Base-by-base conservation (phyloP, 352 stramenopile species). In the Globisporangium iwayamae region DNA sequence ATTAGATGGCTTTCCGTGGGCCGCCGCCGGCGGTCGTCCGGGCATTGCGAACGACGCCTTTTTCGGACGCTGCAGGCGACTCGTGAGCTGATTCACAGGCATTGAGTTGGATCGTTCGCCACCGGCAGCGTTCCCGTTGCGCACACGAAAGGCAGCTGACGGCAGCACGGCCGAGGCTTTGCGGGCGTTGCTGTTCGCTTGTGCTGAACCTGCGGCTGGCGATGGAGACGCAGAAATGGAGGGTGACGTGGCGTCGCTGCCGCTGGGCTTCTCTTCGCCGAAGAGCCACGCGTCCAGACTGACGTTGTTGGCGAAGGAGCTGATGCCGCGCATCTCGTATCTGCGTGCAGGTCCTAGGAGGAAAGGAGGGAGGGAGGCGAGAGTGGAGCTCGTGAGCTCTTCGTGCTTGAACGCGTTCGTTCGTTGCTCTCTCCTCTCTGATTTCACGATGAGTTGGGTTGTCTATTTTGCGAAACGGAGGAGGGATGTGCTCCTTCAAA, bases 241-340 rank as follows among this genome's bases (percentile, higher is more conserved):
- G 38, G 57, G 11, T 14, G 16, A 54, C 11, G 34, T n/a, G 18
- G 32, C 8, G 57, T 39, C 60, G 45, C 10, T 39, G 47, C 28
- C 53, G 50, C 63, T 63, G 4, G 54, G 30, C 56, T 81, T 82
- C 60, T 93, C 82, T 47, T 93, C 85, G 34, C 85, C 82, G 47
- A 91, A 91, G 74, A 93, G 85, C 85, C 82, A 93, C 64, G 82
- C 80, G 56, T 93, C 85, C 25, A 93, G 81, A 50, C 70, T 89
- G 59, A 89, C 75, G 74, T 81, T 84, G 38, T 34, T 65, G 28
- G 46, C 41, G 54, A 67, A 68, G 34, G 48, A 48, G 56, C 71
- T 60, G 66, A 85, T 87, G 50, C 68, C 72, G 57, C 76, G 78
- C 74, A 89, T 57, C 28, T 39, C 28, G 25, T 39, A 5, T 56